Evolutionary conservation across 176 grass and related monocot genomes (phyloP).

Genomic region (Avena insularis): DNA sequence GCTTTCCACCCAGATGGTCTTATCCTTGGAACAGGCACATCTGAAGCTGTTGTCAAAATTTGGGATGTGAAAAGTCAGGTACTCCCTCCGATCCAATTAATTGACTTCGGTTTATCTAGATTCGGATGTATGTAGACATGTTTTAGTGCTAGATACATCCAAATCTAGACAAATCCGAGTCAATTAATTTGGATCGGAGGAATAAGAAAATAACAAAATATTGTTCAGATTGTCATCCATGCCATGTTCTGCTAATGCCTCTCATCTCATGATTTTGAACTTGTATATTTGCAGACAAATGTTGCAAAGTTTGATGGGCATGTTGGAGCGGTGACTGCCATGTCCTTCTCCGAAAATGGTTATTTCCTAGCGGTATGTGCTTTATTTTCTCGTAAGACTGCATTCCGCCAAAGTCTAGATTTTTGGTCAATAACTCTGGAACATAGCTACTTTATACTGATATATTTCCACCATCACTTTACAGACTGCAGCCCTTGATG

Average conservation of each 20-base stretch:
- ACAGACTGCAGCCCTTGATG: slow-evolving; percentile 91
- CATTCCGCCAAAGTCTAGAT: neutral
- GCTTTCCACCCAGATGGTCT: slow-evolving; percentile 97
- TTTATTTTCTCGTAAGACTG: neutral
- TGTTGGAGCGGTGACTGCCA: slow-evolving; percentile 81
- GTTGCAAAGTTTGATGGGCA: slow-evolving; percentile 93
- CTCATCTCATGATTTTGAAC: slow-evolving; percentile 38
- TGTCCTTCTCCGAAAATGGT: slow-evolving; percentile 99
- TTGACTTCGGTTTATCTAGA: no score
- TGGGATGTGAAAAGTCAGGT: slow-evolving; percentile 99
- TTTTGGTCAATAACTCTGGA: slow-evolving; percentile 17
- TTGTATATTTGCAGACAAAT: slow-evolving; percentile 64
- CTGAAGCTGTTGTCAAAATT: slow-evolving; percentile 87
- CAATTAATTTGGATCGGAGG: no score
- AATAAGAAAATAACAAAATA: neutral
- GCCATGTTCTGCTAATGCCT: slow-evolving; percentile 24
- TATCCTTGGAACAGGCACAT: slow-evolving; percentile 94
- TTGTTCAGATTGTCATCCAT: neutral
- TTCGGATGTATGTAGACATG: no score
- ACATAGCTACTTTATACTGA: slow-evolving; percentile 32
- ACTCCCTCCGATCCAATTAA: no score
- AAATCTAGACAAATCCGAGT: no score
- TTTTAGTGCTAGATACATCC: no score
- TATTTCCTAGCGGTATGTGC: slow-evolving; percentile 94
- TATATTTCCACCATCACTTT: slow-evolving; percentile 30